Percentiles rank a stretch among this genome's conserved stretches.
phyloP scores from a whole-genome alignment of 164 flowering plant species.

The Buxus sempervirens region DNA sequence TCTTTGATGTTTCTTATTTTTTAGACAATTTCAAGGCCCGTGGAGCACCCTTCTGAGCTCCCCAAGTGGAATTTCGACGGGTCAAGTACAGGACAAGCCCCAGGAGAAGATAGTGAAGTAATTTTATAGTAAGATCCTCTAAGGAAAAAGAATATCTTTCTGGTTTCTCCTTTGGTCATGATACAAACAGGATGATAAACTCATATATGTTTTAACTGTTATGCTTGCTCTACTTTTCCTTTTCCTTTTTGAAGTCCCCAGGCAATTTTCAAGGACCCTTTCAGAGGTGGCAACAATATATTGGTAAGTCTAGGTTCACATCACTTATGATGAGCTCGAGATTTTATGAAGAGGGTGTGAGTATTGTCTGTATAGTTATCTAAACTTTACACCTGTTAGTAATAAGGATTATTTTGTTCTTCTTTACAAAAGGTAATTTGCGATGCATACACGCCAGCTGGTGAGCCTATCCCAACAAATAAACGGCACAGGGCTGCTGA shows the following conservation, averaged over 20 bases:
- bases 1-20: conserved; percentile 4
- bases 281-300: conserved; percentile 93
- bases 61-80: conserved; percentile 99
- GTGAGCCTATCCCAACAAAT: conserved; percentile 97
- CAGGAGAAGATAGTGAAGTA: conserved; percentile 99
- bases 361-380: not conserved
- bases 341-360: not conserved
- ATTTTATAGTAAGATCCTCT: conserved; percentile 74
- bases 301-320: conserved; percentile 47
- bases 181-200: not conserved
- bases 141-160: not conserved
- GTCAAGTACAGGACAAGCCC: conserved; percentile 99
- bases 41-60: conserved; percentile 84
- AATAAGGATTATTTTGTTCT: not conserved
- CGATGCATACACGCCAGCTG: conserved; percentile 86
- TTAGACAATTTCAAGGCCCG: conserved; percentile 85
- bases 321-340: not conserved
- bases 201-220: not conserved
- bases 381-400: not conserved
- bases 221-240: not conserved
- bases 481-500: conserved; percentile 85
- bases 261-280: conserved; percentile 95
- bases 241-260: conserved; percentile 59
- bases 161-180: not conserved
- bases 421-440: conserved; percentile 64